Conservation (phyloP, 2,329 filamentous ascomycete genomes). For the Colletotrichum gigasporum region DNA sequence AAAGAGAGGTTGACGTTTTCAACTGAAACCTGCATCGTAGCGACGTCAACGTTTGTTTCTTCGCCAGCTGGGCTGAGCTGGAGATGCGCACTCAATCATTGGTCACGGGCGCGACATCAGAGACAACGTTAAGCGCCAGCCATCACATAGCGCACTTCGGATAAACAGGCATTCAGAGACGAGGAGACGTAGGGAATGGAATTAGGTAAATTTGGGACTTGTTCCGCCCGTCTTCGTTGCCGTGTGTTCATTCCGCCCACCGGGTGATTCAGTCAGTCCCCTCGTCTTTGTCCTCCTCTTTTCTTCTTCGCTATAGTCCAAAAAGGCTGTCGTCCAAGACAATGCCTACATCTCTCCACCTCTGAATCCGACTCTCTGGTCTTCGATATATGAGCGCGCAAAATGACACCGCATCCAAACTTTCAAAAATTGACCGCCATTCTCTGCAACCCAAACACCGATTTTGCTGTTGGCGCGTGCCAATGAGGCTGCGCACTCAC, state of each 20-base stretch:
- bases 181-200: slow-evolving; percentile 14
- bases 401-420: slow-evolving; percentile 1
- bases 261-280: slow-evolving; percentile 4
- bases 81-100: neutral
- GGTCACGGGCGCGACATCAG: neutral
- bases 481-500: neutral
- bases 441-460: slow-evolving; percentile 6
- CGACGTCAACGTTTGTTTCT: neutral
- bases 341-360: neutral
- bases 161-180: neutral
- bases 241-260: neutral
- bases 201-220: slow-evolving; percentile 27
- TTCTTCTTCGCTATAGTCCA: neutral
- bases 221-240: slow-evolving; percentile 5
- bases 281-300: neutral
- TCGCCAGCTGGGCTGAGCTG: too few relatives aligned
- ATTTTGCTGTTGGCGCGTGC: slow-evolving; percentile 4
- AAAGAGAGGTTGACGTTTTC: neutral
- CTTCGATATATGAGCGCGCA: neutral
- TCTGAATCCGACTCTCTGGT: neutral
- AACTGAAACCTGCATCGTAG: slow-evolving; percentile 5
- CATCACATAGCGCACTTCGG: neutral
- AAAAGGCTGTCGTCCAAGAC: slow-evolving; percentile 1
- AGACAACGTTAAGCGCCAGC: neutral
- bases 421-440: neutral